These are phyloP conservation scores for Penicillium palitans DNA, from an alignment of 2,329 filamentous ascomycete genomes.

Conservation along the genomic window DNA sequence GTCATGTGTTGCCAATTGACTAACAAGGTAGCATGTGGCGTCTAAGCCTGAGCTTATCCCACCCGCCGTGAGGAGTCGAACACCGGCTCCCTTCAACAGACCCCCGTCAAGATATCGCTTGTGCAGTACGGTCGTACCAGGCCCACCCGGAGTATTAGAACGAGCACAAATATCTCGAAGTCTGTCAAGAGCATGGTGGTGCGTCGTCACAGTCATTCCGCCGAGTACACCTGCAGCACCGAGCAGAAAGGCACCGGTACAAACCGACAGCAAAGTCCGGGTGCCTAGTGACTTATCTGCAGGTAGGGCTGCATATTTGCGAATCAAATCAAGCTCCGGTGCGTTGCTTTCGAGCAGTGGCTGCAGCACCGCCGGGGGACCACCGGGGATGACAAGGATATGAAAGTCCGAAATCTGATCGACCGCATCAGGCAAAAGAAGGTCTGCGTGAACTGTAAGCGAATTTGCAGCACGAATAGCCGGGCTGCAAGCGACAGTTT, in stretches of 20 bases:
- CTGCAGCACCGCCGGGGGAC: slow-evolving; percentile 27
- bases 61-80: slow-evolving; percentile 76
- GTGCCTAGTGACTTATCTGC: slow-evolving; percentile 22
- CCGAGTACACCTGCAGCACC: slow-evolving; percentile 40
- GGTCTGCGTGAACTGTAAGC: slow-evolving; percentile 34
- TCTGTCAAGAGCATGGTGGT: slow-evolving; percentile 33
- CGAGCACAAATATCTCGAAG: slow-evolving; percentile 25
- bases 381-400: slow-evolving; percentile 44
- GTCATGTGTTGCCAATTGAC: slow-evolving; percentile 75
- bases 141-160: slow-evolving; percentile 7
- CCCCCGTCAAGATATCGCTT: slow-evolving; percentile 26
- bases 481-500: slow-evolving; percentile 35
- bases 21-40: slow-evolving; percentile 80
- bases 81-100: slow-evolving; percentile 44
- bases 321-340: slow-evolving; percentile 26
- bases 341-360: slow-evolving; percentile 23
- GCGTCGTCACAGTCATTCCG: slow-evolving; percentile 41
- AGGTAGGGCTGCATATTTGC: slow-evolving; percentile 23
- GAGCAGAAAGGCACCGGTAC: slow-evolving; percentile 42
- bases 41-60: slow-evolving; percentile 79
- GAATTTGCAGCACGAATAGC: slow-evolving; percentile 27
- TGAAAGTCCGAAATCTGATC: slow-evolving; percentile 35
- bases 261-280: slow-evolving; percentile 43
- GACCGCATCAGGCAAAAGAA: slow-evolving; percentile 31
- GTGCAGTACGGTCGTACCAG: slow-evolving; percentile 16